phyloP scores from a whole-genome alignment of 2,329 filamentous ascomycete species.

The Aureobasidium sp. region DNA sequence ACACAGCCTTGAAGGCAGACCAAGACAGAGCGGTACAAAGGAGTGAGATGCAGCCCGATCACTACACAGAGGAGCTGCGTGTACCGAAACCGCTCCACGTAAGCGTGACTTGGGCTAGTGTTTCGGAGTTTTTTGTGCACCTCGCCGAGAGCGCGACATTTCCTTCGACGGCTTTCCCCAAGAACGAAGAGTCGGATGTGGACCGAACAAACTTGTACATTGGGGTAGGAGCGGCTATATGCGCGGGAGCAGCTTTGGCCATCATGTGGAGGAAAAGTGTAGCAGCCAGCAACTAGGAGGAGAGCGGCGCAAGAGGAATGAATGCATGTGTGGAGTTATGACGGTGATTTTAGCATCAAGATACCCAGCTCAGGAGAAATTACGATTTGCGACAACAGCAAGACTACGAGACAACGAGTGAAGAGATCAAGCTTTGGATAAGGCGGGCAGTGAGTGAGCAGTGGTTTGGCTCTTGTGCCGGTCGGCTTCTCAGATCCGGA shows the following conservation, averaged over 20 bases:
- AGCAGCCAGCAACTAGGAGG: background rate
- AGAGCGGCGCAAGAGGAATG: background rate
- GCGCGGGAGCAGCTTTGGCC: slow-evolving; percentile 51
- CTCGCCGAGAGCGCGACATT: slow-evolving; percentile 89
- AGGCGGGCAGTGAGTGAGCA: background rate
- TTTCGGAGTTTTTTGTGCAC: slow-evolving; percentile 85
- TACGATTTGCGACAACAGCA: background rate
- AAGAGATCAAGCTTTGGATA: background rate
- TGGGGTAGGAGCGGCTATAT: slow-evolving; percentile 65
- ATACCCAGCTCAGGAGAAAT: slow-evolving; percentile 9
- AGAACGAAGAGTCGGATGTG: slow-evolving; percentile 75
- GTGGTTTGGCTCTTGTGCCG: background rate
- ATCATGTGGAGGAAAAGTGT: slow-evolving; percentile 50
- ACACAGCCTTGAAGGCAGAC: slow-evolving; percentile 90
- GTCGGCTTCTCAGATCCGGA: background rate
- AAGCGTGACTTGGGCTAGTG: slow-evolving; percentile 88
- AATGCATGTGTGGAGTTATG: slow-evolving; percentile 9
- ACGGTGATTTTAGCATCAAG: slow-evolving; percentile 8
- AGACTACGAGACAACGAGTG: background rate
- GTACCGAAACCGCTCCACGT: slow-evolving; percentile 92
- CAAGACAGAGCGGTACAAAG: slow-evolving; percentile 95
- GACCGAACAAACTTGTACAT: slow-evolving; percentile 83
- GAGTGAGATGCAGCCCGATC: slow-evolving; percentile 82
- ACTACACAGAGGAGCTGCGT: slow-evolving; percentile 75
- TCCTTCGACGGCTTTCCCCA: slow-evolving; percentile 81